Evolutionary conservation across 1,139 yeast genomes (phyloP).

Genomic region (Blastobotrys malaysiensis): DNA sequence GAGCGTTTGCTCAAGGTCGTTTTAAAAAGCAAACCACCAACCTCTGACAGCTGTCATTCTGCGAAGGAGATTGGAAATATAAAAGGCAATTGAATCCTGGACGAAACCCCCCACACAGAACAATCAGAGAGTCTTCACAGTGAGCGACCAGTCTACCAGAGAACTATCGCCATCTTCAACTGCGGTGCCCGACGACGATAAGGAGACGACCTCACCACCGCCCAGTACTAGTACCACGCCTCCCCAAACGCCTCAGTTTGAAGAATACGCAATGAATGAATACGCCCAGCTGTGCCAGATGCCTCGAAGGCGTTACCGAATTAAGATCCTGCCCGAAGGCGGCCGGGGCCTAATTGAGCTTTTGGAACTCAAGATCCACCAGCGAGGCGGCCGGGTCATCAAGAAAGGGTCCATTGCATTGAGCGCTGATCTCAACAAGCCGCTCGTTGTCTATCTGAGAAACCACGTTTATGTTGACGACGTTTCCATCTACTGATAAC

Average conservation of each 20-base stretch:
- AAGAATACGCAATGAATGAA: background rate
- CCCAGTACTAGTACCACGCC: no score
- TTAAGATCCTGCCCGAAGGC: conserved; percentile 12
- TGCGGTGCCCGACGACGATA: background rate
- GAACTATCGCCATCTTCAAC: background rate
- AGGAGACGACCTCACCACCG: background rate
- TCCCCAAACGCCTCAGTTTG: background rate
- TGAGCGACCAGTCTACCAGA: background rate
- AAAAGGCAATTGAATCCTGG: background rate
- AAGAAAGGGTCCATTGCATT: conserved; percentile 13
- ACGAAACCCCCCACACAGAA: background rate
- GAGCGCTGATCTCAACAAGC: conserved; percentile 12
- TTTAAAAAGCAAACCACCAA: background rate
- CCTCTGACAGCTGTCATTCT: background rate
- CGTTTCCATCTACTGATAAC: conserved; percentile 9
- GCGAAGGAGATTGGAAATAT: background rate
- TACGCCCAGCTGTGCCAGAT: background rate
- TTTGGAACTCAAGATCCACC: conserved; percentile 8
- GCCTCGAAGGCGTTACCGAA: conserved; percentile 8
- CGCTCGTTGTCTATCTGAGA: conserved; percentile 10
- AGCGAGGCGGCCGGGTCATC: conserved; percentile 12
- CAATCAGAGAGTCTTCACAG: background rate
- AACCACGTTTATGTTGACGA: conserved; percentile 13
- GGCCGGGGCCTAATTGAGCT: conserved; percentile 1
- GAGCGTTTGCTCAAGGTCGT: background rate